A percentile compares a stretch with the other conserved stretches of the same genome.
Conservation (phyloP, 2,329 filamentous ascomycete species). For the Penicillium occitanis region DNA sequence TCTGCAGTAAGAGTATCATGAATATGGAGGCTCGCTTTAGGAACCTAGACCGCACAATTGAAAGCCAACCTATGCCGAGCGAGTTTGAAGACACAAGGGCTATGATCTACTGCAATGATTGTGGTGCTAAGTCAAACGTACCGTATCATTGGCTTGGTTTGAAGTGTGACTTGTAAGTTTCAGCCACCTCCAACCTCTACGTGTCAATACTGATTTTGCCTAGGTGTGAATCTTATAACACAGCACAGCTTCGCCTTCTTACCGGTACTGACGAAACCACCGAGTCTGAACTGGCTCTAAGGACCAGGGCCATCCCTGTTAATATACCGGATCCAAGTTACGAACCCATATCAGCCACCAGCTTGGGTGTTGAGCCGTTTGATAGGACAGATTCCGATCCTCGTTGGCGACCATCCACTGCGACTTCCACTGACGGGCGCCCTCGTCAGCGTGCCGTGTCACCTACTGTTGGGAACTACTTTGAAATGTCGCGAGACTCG, state of each 20-base stretch:
- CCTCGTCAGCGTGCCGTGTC: constrained; percentile 42
- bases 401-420: constrained; percentile 18
- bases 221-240: constrained; percentile 51
- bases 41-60: constrained; percentile 83
- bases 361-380: constrained; percentile 17
- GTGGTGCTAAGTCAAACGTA: constrained; percentile 80
- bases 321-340: constrained; percentile 20
- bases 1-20: constrained; percentile 92
- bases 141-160: constrained; percentile 92
- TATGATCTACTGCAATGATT: constrained; percentile 91
- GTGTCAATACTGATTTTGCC: constrained; percentile 19
- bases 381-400: not conserved
- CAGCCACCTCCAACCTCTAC: not conserved
- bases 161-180: constrained; percentile 67
- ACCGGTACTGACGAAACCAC: constrained; percentile 33
- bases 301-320: constrained; percentile 32
- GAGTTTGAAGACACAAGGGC: constrained; percentile 79
- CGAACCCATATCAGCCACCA: constrained; percentile 20
- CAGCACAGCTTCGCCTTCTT: constrained; percentile 43
- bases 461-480: constrained; percentile 48
- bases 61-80: constrained; percentile 84
- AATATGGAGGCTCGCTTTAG: constrained; percentile 97
- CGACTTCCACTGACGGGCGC: constrained; percentile 14
- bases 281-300: constrained; percentile 26
- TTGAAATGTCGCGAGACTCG: constrained; percentile 41